A percentile compares a stretch with the other conserved stretches of the same genome.
phyloP scores from a whole-genome alignment of 2,329 filamentous ascomycete genomes.

The Sclerotinia spermophila region DNA sequence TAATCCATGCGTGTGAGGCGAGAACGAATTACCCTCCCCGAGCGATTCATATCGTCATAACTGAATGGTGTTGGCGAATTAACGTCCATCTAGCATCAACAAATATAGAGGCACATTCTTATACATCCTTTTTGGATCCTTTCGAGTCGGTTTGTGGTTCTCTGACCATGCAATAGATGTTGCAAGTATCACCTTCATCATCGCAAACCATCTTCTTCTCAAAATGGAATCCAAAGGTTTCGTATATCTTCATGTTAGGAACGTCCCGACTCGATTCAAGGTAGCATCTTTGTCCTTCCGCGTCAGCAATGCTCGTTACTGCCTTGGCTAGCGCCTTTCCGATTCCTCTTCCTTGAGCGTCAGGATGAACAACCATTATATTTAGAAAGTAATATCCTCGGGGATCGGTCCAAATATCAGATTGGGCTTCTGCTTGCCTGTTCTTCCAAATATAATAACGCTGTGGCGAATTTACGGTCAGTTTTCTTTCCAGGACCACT shows the following conservation, averaged over 20 bases:
- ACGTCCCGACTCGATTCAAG: slow-evolving; percentile 65
- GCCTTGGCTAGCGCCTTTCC: slow-evolving; percentile 61
- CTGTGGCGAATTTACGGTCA: slow-evolving; percentile 30
- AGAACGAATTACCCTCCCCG: not conserved
- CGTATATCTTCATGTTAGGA: slow-evolving; percentile 69
- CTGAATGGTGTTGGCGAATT: not conserved
- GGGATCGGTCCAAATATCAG: slow-evolving; percentile 59
- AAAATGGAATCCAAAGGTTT: slow-evolving; percentile 63
- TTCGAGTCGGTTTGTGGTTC: slow-evolving; percentile 35
- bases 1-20: not conserved
- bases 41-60: not conserved
- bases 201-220: slow-evolving; percentile 64
- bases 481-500: not conserved
- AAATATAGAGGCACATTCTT: not conserved
- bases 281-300: slow-evolving; percentile 62
- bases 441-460: slow-evolving; percentile 73
- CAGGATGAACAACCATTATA: slow-evolving; percentile 65
- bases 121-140: slow-evolving; percentile 7
- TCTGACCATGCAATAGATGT: slow-evolving; percentile 49
- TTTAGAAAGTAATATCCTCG: slow-evolving; percentile 74
- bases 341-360: slow-evolving; percentile 63
- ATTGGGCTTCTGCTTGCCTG: slow-evolving; percentile 59
- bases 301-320: slow-evolving; percentile 61
- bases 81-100: not conserved
- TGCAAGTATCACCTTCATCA: slow-evolving; percentile 55